Base-by-base conservation (phyloP, 352 stramenopile genomes). In the Globisporangium recalcitrans region DNA sequence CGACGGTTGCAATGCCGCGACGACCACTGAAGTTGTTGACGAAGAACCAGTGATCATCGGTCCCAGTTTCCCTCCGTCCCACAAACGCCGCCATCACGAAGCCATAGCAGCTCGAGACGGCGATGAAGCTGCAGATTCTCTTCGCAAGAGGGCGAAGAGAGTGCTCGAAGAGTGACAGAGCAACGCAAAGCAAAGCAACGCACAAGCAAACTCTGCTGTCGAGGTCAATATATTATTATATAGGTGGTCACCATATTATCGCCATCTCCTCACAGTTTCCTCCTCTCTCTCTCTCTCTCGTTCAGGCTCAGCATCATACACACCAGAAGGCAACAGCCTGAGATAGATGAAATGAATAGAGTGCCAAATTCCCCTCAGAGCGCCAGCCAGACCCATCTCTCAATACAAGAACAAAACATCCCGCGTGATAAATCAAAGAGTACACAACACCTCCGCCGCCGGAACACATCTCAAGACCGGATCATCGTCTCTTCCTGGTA, bases 401-500 rank as follows among this genome's bases (percentile, higher is more conserved):
- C 36, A 60, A 48, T 60, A 60, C 29, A 57, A 57, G 27, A 42
- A 44, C 19, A 57, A 57, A 29, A 44, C 29, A 42, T 22, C 51
- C 19, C 29, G 29, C 51, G n/a, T 40, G 51, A 57, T 57, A 57
- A 57, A 57, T 57, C 51, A 57, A 56, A 52, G 40, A 51, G n/a
- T 52, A 60, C 36, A 60, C 36, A 51, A 13, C 53, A 21, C 53
- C 53, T 13, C 21, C n/a, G n/a, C 16, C 32, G 31, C n/a, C 32
- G 31, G n/a, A 19, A n/a, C 34, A 24, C 13, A 19, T 42, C 32
- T 62, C 48, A 62, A 47, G 53, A 55, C 22, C 63, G 63, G 58
- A 70, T 75, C 42, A 78, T 78, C 24, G 55, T 59, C 22, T 95
- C 84, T 74, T 94, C 87, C 63, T 94, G 85, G 71, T 93, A 95